Conservation (phyloP, 805 yeast species). For the Metschnikowia borealis region DNA sequence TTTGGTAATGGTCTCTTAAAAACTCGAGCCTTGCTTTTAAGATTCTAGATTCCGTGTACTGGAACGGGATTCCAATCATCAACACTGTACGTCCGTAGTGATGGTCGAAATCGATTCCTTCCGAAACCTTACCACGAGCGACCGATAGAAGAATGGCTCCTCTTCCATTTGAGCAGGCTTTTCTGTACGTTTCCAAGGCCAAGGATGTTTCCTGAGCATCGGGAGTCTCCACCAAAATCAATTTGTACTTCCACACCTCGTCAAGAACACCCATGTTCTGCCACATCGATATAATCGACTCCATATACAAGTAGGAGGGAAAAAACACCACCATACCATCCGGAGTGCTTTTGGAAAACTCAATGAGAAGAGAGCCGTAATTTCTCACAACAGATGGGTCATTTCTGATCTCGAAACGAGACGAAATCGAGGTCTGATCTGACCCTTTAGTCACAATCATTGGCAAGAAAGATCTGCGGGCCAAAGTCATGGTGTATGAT, state of each 20-base stretch:
- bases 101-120: conserved; percentile 98
- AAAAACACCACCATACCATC: conserved; percentile 98
- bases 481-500: conserved; percentile 93
- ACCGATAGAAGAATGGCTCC: conserved; percentile 96
- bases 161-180: conserved; percentile 95
- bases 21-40: conserved; percentile 93
- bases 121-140: conserved; percentile 98
- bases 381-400: conserved; percentile 98
- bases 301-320: conserved; percentile 97
- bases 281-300: conserved; percentile 97
- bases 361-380: conserved; percentile 88
- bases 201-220: conserved; percentile 97
- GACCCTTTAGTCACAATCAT: conserved; percentile 96
- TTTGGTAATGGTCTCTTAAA: conserved; percentile 86
- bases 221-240: conserved; percentile 95
- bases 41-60: conserved; percentile 95
- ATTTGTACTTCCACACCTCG: conserved; percentile 96
- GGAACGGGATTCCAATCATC: conserved; percentile 99
- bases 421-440: conserved; percentile 95
- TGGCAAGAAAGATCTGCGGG: conserved; percentile 88
- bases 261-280: conserved; percentile 97
- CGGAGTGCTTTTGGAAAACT: conserved; percentile 92
- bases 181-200: conserved; percentile 91
- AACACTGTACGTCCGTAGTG: conserved; percentile 96
- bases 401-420: conserved; percentile 93